A percentile compares a stretch with the other conserved stretches of the same genome.
Evolutionary conservation across 768 basidiomycete genomes (phyloP).

Genomic region (Scleroderma bovista): DNA sequence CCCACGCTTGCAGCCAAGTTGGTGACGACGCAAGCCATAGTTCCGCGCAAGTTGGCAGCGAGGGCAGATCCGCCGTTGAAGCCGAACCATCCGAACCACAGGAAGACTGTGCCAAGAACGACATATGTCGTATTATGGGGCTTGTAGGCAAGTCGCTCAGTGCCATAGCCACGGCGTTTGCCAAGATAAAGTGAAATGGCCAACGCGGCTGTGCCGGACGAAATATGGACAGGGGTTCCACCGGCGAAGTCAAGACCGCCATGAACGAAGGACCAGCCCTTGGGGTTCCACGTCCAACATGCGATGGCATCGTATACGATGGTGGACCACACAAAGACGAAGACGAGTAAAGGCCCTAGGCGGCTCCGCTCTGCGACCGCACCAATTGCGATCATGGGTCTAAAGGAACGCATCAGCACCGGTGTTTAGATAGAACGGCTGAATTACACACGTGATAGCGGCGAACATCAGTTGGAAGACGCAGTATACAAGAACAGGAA

Average conservation of each 20-base stretch:
- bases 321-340: constrained; percentile 87
- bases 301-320: constrained; percentile 92
- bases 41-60: constrained; percentile 81
- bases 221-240: constrained; percentile 95
- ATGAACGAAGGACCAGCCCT: constrained; percentile 68
- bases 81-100: constrained; percentile 96
- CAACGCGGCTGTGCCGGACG: constrained; percentile 86
- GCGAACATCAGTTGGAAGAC: constrained; percentile 92
- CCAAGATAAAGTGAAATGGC: constrained; percentile 91
- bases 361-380: constrained; percentile 88
- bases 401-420: constrained; percentile 24
- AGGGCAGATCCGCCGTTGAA: constrained; percentile 94
- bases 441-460: constrained; percentile 61
- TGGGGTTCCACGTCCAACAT: constrained; percentile 92
- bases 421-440: background rate
- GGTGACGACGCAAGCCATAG: constrained; percentile 87
- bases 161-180: constrained; percentile 87
- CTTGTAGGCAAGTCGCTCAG: constrained; percentile 85
- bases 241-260: constrained; percentile 93
- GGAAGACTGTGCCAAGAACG: constrained; percentile 86
- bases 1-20: constrained; percentile 89
- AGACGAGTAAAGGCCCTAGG: constrained; percentile 81
- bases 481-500: constrained; percentile 74
- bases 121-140: constrained; percentile 94
- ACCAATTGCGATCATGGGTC: constrained; percentile 84